These are phyloP conservation scores for Flaveria sonorensis DNA, from an alignment of 129 eudicot genomes.

Conservation along the genomic window DNA sequence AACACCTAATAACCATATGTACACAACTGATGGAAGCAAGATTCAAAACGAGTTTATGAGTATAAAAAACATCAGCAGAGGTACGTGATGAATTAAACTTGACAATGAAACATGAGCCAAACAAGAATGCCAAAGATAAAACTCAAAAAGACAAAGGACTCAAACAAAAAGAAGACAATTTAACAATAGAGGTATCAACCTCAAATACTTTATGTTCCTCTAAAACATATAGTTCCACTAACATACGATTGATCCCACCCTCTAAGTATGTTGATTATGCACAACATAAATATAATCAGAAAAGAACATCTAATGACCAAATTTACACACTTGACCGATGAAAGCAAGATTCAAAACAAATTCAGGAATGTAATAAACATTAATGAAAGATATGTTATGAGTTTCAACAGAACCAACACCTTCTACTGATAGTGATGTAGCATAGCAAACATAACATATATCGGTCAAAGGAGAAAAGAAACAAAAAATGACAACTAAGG, in stretches of 20 bases:
- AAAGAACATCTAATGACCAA: neutral
- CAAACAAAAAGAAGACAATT: neutral
- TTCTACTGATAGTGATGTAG: neutral
- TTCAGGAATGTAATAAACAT: no score
- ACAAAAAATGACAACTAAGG: neutral
- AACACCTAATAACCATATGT: no score
- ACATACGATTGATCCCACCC: neutral
- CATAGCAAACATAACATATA: neutral
- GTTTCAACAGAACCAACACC: constrained; percentile 1
- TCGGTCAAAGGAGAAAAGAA: neutral
- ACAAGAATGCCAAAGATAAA: constrained; percentile 8
- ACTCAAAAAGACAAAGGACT: neutral
- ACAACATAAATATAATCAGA: neutral
- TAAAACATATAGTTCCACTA: neutral
- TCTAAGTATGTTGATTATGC: neutral
- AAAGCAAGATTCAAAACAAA: neutral
- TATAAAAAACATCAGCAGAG: no score
- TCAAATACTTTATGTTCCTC: neutral
- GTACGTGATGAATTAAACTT: neutral
- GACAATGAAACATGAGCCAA: neutral
- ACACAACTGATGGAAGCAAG: no score
- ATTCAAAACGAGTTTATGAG: no score
- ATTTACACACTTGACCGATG: neutral
- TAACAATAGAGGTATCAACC: neutral
- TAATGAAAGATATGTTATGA: neutral